phyloP scores from a whole-genome alignment of 2,329 filamentous ascomycete species.

The Trichophyton simii region DNA sequence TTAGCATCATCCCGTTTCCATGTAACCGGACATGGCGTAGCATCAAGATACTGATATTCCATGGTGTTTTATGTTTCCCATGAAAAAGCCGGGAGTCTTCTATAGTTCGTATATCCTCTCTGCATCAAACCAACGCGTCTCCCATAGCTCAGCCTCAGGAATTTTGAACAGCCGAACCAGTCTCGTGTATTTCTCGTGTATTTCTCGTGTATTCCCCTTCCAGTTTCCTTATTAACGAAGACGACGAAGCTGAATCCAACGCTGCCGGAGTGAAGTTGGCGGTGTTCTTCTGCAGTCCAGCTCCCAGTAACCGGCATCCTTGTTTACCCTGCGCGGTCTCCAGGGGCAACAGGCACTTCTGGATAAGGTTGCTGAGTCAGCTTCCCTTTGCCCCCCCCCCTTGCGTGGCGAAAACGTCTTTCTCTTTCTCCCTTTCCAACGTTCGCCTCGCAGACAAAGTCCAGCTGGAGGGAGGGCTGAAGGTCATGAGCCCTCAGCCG shows the following conservation, averaged over 20 bases:
- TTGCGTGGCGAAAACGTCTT: neutral
- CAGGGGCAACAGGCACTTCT: neutral
- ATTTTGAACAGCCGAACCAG: neutral
- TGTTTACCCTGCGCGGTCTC: neutral
- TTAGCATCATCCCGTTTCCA: conserved; percentile 15
- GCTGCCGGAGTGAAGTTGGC: neutral
- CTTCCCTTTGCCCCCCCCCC: neutral
- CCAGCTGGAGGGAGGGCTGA: neutral
- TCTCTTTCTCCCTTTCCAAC: neutral
- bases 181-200: neutral
- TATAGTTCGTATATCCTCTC: neutral
- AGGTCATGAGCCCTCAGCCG: neutral
- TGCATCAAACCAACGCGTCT: neutral
- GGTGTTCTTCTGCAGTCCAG: neutral
- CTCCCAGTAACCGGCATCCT: neutral
- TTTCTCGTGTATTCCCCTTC: neutral
- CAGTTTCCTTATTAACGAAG: too few species aligned
- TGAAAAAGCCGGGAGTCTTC: neutral
- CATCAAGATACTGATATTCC: conserved; percentile 11
- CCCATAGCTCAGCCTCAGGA: neutral
- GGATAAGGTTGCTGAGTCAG: neutral
- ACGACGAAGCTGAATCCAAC: neutral
- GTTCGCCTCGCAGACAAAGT: neutral
- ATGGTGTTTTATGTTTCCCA: neutral
- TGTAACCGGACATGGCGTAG: conserved; percentile 25